Evolutionary conservation across 768 basidiomycete species (phyloP), one percentile per base, ranked within the genome.

Genomic region (Tulasnella sp.): DNA sequence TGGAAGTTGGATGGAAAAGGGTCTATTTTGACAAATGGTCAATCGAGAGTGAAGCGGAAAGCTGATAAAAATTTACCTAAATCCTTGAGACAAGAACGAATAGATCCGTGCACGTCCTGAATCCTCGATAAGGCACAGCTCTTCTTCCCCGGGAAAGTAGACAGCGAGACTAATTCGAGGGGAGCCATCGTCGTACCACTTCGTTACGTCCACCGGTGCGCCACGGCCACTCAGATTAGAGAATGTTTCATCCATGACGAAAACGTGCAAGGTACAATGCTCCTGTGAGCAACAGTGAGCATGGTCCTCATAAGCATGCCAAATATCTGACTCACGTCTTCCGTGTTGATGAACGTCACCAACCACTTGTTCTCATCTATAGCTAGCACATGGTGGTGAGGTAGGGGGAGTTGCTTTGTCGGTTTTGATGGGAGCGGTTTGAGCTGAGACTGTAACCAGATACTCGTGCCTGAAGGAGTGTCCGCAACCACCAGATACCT

Each of bases 311-410:
- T 26, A 24, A 19, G n/a, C 10, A 24, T 30, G 49, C 8, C 19
- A 17, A n/a, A n/a, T n/a, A n/a, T n/a, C n/a, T n/a, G n/a, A n/a
- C n/a, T n/a, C 4, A 56, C 55, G 21, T 43, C 8, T n/a, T 59
- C 48, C 11, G 34, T 50, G 9, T 24, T 50, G 19, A 27, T 47
- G 26, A 59, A 21, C 0, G 75, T 74, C 19, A 83, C 64, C 67
- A 78, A 73, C 1, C 76, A 73, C 62, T 74, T 78, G 9, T 70
- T 67, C 64, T 83, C 80, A 50, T 83, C 80, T 60, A 75, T 80
- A 0, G 81, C 72, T 3, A 82, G 54, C 8, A 77, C n/a, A 47
- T 73, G 70, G 71, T 66, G 0, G 77, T 80, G 15, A 80, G 71
- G 64, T 5, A 15, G 15, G 5, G 7, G 5, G 5, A 38, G 34